Percentiles rank a stretch among this genome's conserved stretches.
These are phyloP conservation scores for Pseudogymnoascus sp. DNA, from an alignment of 2,329 filamentous ascomycete species.

Conservation along the genomic window DNA sequence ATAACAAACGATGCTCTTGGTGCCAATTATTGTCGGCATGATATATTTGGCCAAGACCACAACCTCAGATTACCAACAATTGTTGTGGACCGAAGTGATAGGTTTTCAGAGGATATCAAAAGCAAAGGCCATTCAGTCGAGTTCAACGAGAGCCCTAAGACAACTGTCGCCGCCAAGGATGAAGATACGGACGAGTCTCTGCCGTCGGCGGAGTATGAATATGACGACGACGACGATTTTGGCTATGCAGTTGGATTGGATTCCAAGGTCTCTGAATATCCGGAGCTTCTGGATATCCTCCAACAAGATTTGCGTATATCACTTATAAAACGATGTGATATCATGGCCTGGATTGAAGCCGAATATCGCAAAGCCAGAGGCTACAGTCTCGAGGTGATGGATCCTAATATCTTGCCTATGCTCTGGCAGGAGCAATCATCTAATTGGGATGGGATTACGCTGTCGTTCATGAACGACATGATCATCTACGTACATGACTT, in stretches of 20 bases:
- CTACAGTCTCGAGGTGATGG: not conserved
- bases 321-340: not conserved
- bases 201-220: not conserved
- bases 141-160: not conserved
- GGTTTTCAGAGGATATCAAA: not conserved
- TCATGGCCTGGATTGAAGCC: slow-evolving; percentile 2
- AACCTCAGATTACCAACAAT: slow-evolving; percentile 4
- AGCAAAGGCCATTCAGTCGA: not conserved
- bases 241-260: not conserved
- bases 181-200: not conserved
- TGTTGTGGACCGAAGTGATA: not conserved
- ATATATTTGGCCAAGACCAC: not conserved
- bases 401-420: not conserved
- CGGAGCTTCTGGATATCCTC: not conserved
- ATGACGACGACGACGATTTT: not conserved
- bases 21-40: not conserved
- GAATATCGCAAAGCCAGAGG: slow-evolving; percentile 9
- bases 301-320: not conserved
- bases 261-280: not conserved
- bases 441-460: slow-evolving; percentile 43
- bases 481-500: slow-evolving; percentile 46
- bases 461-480: slow-evolving; percentile 42
- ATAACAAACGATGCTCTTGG: not conserved
- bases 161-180: not conserved
- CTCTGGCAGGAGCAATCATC: slow-evolving; percentile 39